These are phyloP conservation scores for Cladophialophora chaetospira DNA, from an alignment of 2,329 filamentous ascomycete species.

Conservation along the genomic window DNA sequence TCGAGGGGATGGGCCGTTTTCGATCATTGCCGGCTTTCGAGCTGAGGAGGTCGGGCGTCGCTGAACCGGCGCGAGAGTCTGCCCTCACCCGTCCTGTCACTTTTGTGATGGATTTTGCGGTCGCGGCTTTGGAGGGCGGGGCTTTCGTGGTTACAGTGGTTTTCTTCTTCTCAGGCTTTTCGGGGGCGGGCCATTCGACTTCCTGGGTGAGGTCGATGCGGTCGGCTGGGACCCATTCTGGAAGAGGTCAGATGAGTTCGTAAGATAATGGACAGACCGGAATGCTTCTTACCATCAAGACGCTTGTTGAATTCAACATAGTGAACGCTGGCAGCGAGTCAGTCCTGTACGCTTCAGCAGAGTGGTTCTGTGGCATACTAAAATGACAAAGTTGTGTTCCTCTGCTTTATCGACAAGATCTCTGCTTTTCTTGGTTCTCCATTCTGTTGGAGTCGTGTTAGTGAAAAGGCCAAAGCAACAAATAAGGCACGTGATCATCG, in stretches of 20 bases:
- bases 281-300: constrained; percentile 54
- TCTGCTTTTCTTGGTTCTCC: constrained; percentile 88
- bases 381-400: constrained; percentile 83
- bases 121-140: constrained; percentile 56
- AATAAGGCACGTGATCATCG: constrained; percentile 30
- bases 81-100: constrained; percentile 53
- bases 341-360: constrained; percentile 23
- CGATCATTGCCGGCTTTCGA: constrained; percentile 51
- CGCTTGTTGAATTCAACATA: constrained; percentile 98
- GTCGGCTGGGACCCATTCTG: constrained; percentile 83
- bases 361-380: constrained; percentile 57
- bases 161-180: constrained; percentile 86
- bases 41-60: constrained; percentile 56
- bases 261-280: background rate
- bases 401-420: constrained; percentile 90
- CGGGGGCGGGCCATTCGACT: constrained; percentile 93
- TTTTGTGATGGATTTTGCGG: constrained; percentile 56
- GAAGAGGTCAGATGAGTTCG: constrained; percentile 47
- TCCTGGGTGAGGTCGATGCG: constrained; percentile 86
- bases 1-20: constrained; percentile 52
- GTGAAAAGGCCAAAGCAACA: too few relatives aligned
- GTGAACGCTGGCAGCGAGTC: constrained; percentile 63
- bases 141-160: constrained; percentile 58
- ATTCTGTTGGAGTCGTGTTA: constrained; percentile 55
- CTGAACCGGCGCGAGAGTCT: constrained; percentile 57